Percentiles rank a stretch among this genome's conserved stretches.
These are phyloP conservation scores for Asclepias syriaca DNA, from an alignment of 257 asterid genomes.

Conservation along the genomic window DNA sequence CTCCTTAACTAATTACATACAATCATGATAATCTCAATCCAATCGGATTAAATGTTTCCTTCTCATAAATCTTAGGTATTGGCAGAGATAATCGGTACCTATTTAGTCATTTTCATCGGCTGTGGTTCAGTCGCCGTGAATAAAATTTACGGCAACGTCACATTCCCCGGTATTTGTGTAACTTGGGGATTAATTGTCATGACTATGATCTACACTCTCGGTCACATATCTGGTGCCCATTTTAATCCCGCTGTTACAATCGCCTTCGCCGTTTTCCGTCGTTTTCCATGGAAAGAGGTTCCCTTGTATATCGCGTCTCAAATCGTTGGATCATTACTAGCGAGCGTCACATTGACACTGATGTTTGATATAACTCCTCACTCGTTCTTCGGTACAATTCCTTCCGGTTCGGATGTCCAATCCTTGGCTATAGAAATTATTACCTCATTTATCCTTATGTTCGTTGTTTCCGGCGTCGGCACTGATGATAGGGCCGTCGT, in stretches of 20 bases:
- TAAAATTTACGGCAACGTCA: conserved; percentile 47
- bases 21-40: too few relatives aligned
- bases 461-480: conserved; percentile 47
- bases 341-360: conserved; percentile 43
- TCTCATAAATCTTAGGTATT: conserved; percentile 27
- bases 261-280: conserved; percentile 43
- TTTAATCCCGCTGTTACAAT: conserved; percentile 79
- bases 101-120: conserved; percentile 59
- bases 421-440: conserved; percentile 63
- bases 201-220: conserved; percentile 67
- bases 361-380: conserved; percentile 43
- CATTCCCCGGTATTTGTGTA: conserved; percentile 63
- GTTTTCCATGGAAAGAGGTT: conserved; percentile 71
- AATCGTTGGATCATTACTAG: conserved; percentile 55
- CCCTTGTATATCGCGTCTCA: conserved; percentile 55
- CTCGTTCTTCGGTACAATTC: conserved; percentile 68
- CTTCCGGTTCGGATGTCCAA: conserved; percentile 52
- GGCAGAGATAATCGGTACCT: conserved; percentile 69
- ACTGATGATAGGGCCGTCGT: conserved; percentile 62
- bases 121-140: conserved; percentile 66
- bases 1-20: neutral
- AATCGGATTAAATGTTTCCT: too few relatives aligned
- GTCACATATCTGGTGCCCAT: conserved; percentile 88
- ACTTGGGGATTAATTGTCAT: conserved; percentile 77
- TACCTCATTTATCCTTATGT: conserved; percentile 73